phyloP scores from a whole-genome alignment of 352 stramenopile genomes.

The Globisporangium cylindrosporum region DNA sequence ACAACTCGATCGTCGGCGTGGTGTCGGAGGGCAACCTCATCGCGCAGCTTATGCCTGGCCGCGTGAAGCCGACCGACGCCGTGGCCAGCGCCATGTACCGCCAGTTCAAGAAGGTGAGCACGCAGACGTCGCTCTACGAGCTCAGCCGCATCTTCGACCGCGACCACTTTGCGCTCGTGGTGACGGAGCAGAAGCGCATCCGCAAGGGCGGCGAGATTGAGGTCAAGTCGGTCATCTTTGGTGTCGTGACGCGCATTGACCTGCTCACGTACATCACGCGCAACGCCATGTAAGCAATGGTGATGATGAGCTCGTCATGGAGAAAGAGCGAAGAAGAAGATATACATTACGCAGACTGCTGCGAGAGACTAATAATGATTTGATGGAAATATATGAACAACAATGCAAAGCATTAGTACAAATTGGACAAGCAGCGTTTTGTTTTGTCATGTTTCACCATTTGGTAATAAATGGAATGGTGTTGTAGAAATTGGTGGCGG shows the following conservation, averaged over 20 bases:
- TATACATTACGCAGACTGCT: conserved; percentile 15
- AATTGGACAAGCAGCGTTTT: conserved; percentile 2
- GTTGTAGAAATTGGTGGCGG: background rate
- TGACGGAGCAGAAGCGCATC: conserved; percentile 32
- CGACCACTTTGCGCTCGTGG: conserved; percentile 94
- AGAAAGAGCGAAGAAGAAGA: background rate
- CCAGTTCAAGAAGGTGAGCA: conserved; percentile 91
- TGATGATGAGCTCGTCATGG: background rate
- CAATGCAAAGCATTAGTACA: conserved; percentile 18
- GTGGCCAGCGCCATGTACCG: conserved; percentile 92
- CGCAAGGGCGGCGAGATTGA: conserved; percentile 46
- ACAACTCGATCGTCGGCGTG: conserved; percentile 86
- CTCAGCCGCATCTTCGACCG: conserved; percentile 94
- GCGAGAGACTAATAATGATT: conserved; percentile 15
- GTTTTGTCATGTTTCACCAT: background rate
- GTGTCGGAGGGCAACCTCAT: conserved; percentile 96
- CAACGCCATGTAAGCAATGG: conserved; percentile 7
- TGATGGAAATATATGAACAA: conserved; percentile 20
- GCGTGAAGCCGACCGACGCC: conserved; percentile 74
- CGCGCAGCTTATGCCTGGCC: conserved; percentile 84
- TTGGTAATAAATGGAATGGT: background rate
- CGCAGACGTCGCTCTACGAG: conserved; percentile 83
- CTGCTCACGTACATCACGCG: conserved; percentile 93
- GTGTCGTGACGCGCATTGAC: conserved; percentile 95
- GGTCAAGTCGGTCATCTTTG: conserved; percentile 65